Conservation (phyloP, 768 basidiomycete genomes). For the Amanita rubescens region DNA sequence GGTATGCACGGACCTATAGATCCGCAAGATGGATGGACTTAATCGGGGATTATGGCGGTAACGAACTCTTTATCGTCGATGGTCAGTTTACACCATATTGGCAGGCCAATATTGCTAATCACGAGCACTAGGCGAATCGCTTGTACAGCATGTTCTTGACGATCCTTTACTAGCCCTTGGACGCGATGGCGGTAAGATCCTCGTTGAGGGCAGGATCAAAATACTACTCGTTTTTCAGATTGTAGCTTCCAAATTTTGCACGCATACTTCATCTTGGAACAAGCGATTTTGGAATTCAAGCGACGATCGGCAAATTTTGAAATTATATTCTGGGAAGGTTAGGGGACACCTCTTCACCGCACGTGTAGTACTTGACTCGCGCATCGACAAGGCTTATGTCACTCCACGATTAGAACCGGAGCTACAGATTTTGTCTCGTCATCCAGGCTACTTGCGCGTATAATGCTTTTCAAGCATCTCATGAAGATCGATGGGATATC, state of each 20-base stretch:
- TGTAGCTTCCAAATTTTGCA: constrained; percentile 57
- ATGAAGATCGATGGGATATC: constrained; percentile 27
- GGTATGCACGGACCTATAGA: constrained; percentile 12
- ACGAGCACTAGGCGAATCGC: constrained; percentile 46
- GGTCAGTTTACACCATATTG: constrained; percentile 27
- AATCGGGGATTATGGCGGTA: constrained; percentile 63
- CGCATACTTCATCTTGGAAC: constrained; percentile 48
- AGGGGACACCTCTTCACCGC: not conserved
- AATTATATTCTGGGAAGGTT: constrained; percentile 57
- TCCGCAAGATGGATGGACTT: constrained; percentile 49
- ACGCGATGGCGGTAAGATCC: constrained; percentile 30
- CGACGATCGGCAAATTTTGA: constrained; percentile 50
- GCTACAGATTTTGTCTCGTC: constrained; percentile 26
- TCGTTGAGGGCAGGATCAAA: not conserved
- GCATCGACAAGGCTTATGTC: constrained; percentile 31
- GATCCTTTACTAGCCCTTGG: constrained; percentile 57
- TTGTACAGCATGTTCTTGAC: constrained; percentile 50
- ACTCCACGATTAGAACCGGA: constrained; percentile 34
- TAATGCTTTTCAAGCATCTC: constrained; percentile 44
- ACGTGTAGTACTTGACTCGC: not conserved
- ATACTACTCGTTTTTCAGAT: constrained; percentile 24
- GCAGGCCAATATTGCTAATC: not conserved
- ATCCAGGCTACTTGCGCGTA: constrained; percentile 46
- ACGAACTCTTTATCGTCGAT: constrained; percentile 58
- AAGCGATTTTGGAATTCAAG: constrained; percentile 39